Evolutionary conservation across 2,329 filamentous ascomycete species (phyloP).

Genomic region (Pestalotiopsis sp.): DNA sequence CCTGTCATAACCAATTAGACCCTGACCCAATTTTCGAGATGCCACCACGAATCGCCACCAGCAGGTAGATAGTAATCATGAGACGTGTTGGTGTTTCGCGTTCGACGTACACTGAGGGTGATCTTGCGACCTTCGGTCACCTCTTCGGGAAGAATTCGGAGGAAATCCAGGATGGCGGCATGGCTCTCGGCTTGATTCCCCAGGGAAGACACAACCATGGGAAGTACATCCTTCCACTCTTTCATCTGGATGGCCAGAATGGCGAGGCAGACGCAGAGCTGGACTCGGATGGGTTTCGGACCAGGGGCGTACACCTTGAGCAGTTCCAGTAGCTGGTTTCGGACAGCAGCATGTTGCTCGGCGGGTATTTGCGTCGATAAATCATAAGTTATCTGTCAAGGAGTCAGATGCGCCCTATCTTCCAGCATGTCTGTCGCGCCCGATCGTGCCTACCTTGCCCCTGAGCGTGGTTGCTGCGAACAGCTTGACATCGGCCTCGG

Average conservation of each 20-base stretch:
- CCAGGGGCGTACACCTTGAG: constrained; percentile 80
- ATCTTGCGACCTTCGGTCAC: constrained; percentile 99
- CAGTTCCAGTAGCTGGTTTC: constrained; percentile 80
- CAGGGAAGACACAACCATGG: constrained; percentile 76
- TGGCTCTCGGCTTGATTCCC: constrained; percentile 76
- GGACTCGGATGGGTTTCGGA: constrained; percentile 81
- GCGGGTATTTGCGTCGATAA: constrained; percentile 79
- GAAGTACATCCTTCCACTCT: constrained; percentile 90
- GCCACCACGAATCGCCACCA: constrained; percentile 23
- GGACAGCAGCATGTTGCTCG: constrained; percentile 71
- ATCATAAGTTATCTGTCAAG: constrained; percentile 86
- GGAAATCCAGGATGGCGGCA: constrained; percentile 89
- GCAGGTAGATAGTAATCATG: constrained; percentile 24
- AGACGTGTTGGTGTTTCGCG: constrained; percentile 50
- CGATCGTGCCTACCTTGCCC: constrained; percentile 73
- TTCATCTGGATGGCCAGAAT: constrained; percentile 96
- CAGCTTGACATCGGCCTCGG: constrained; percentile 81
- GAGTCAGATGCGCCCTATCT: constrained; percentile 14
- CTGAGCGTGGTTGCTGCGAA: constrained; percentile 97
- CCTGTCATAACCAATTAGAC: constrained; percentile 64
- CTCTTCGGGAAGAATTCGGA: constrained; percentile 96
- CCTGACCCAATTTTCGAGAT: constrained; percentile 35
- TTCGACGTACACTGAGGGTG: constrained; percentile 94
- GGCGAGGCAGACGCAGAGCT: constrained; percentile 92
- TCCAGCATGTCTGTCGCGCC: constrained; percentile 14